Percentiles rank a stretch among this genome's conserved stretches.
Conservation (phyloP, 2,329 filamentous ascomycete species). For the Aspergillus felis region DNA sequence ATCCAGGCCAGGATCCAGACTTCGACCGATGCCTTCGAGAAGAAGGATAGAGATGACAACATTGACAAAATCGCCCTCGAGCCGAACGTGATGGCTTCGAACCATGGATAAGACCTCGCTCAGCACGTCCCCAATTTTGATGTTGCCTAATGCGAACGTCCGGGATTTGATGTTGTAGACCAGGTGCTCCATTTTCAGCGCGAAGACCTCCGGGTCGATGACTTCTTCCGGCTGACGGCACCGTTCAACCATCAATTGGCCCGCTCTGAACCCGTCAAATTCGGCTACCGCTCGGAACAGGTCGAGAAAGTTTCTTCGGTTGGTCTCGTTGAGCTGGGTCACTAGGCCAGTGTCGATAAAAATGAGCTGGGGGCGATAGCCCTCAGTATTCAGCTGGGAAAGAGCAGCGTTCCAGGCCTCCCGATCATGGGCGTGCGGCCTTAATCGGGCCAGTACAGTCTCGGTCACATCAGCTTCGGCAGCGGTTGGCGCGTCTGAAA, state of each 20-base stretch:
- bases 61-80: constrained; percentile 98
- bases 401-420: constrained; percentile 72
- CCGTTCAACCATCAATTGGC: constrained; percentile 91
- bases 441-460: constrained; percentile 73
- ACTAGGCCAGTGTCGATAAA: constrained; percentile 97
- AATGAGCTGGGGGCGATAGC: constrained; percentile 88
- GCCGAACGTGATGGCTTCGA: constrained; percentile 80
- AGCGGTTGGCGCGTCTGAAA: constrained; percentile 41
- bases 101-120: constrained; percentile 92
- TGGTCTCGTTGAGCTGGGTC: constrained; percentile 82
- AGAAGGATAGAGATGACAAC: constrained; percentile 93
- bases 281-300: constrained; percentile 94
- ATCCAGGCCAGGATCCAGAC: constrained; percentile 80
- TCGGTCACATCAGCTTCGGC: constrained; percentile 75
- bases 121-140: constrained; percentile 93
- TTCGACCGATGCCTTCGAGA: constrained; percentile 88
- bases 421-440: constrained; percentile 66
- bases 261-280: constrained; percentile 94
- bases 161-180: constrained; percentile 85
- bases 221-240: constrained; percentile 91
- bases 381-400: constrained; percentile 73
- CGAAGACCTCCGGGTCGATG: constrained; percentile 83
- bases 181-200: constrained; percentile 93
- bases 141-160: constrained; percentile 86
- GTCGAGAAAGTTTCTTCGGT: constrained; percentile 87